phyloP scores from a whole-genome alignment of 371 early-diverging fungal species.

The Mucor piriformis region DNA sequence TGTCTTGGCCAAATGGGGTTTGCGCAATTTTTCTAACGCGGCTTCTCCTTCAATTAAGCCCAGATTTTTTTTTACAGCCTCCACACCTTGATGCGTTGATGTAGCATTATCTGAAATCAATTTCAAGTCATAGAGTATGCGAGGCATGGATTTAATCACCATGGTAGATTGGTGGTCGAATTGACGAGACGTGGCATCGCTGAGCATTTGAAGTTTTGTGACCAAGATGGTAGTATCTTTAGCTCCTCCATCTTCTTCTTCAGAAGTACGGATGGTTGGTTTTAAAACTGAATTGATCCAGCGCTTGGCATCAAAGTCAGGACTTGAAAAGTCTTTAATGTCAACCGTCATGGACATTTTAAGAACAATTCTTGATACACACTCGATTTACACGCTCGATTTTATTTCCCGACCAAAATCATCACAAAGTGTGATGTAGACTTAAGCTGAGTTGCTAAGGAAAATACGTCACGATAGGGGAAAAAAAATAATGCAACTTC shows the following conservation, averaged over 20 bases:
- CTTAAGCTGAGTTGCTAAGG: no score
- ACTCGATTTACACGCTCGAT: no score
- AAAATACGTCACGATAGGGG: no score
- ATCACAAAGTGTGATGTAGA: no score
- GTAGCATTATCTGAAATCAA: constrained; percentile 60
- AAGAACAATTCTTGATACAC: no score
- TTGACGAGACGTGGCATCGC: constrained; percentile 55
- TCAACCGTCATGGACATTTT: constrained; percentile 22
- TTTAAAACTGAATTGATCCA: constrained; percentile 66
- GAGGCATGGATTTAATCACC: constrained; percentile 62
- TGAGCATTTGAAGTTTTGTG: constrained; percentile 59
- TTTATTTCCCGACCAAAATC: no score
- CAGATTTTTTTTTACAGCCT: constrained; percentile 47
- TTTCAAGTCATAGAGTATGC: constrained; percentile 67
- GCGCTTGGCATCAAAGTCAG: constrained; percentile 62
- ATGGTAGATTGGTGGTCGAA: constrained; percentile 54
- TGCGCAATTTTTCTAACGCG: constrained; percentile 65
- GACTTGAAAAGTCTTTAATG: constrained; percentile 32
- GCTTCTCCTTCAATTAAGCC: constrained; percentile 21
- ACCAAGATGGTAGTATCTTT: constrained; percentile 59
- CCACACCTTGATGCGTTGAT: constrained; percentile 52
- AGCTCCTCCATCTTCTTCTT: constrained; percentile 12
- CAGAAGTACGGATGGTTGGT: constrained; percentile 1
- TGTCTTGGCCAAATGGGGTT: constrained; percentile 68
- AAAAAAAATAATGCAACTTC: no score